Evolutionary conservation across 441 rosid genomes (phyloP), one percentile per base, ranked within the genome.

Genomic region (Macaranga tanarius): DNA sequence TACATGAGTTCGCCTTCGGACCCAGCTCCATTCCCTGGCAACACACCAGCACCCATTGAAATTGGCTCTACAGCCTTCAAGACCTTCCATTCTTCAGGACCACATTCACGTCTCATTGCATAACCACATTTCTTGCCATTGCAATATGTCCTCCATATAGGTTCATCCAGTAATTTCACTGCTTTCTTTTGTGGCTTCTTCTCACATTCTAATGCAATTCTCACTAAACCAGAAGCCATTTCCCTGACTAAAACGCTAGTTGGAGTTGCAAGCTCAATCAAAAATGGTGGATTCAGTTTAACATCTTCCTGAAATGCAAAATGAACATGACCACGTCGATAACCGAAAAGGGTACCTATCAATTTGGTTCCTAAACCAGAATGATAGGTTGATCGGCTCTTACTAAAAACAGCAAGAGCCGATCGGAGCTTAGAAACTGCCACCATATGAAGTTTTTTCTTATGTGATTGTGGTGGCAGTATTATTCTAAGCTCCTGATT

Each of bases 1-100:
- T 92, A 91, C 97, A 92, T 95, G 66, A 92, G 64, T 47, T 92
- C 96, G 13, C 91, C 90, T n/a, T 70, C 84, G 3, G 70, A 71
- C 57, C 58, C 79, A 1, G 78, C 86, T 61, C 56, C 86, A 64
- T 76, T 72, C 54, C 73, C 75, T 22, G 99, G 99, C 73, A 95
- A 83, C 20, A 95, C 99, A 23, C 99, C 99, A 0, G 99, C 98
- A 0, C 99, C 99, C 95, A 88, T 95, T 5, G 99, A 87, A 72
- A 95, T 89, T 64, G 91, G 90, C 81, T 90, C 97, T 23, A 95
- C 87, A 0, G 96, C 89, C 75, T 86, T 92, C 76, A 95, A 73
- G 17, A 95, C 86, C 78, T 80, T 91, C 81, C 86, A 84, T 56
- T 91, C 98, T 60, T 86, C 85, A 44, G 74, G 79, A 34, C 93